phyloP scores from a whole-genome alignment of 331 rosid genomes.

The Quercus phellos region DNA sequence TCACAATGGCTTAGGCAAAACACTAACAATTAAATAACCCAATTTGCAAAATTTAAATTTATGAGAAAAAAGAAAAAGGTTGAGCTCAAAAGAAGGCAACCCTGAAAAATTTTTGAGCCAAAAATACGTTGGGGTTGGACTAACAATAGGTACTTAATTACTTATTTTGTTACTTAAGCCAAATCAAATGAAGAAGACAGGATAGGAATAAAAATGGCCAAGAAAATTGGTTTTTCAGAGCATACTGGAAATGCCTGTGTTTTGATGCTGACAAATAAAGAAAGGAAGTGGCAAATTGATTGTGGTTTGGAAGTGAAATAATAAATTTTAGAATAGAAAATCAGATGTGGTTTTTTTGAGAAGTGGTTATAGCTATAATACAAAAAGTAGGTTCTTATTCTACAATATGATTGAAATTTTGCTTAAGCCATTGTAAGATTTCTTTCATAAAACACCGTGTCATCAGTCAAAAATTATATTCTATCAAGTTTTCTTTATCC shows the following conservation, averaged over 20 bases:
- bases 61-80: conserved; percentile 8
- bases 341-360: no score
- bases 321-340: no score
- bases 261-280: conserved; percentile 9
- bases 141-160: conserved; percentile 1
- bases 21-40: conserved; percentile 15
- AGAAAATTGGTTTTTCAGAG: conserved; percentile 23
- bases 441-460: no score
- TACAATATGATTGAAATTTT: no score
- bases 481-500: no score
- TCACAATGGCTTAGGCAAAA: not conserved
- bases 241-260: conserved; percentile 19
- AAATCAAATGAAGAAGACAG: conserved; percentile 16
- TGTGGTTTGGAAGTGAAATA: conserved; percentile 19
- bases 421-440: no score
- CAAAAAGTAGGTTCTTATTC: no score
- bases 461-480: no score
- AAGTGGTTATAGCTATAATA: no score
- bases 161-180: not conserved
- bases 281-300: conserved; percentile 1
- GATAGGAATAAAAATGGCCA: not conserved
- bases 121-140: conserved; percentile 12
- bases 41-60: not conserved
- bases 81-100: conserved; percentile 18
- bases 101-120: conserved; percentile 6